A percentile compares a stretch with the other conserved stretches of the same genome.
Conservation (phyloP, 345 rosid genomes). For the Murraya koenigii region DNA sequence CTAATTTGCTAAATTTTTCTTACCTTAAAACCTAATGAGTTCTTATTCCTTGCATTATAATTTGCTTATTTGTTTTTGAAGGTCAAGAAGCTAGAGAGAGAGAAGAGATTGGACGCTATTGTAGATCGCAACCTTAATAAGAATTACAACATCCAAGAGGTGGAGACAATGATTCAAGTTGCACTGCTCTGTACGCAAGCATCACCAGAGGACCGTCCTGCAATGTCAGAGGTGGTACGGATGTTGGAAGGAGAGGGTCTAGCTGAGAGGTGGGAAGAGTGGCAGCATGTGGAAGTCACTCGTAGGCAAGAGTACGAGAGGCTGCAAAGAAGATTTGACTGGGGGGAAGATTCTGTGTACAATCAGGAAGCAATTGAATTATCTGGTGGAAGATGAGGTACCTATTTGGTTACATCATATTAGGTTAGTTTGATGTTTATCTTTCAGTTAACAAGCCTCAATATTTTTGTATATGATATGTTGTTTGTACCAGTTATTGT, state of each 20-base stretch:
- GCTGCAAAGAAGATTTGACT: slow-evolving; percentile 75
- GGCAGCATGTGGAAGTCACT: slow-evolving; percentile 83
- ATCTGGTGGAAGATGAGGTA: slow-evolving; percentile 79
- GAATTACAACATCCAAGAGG: slow-evolving; percentile 57
- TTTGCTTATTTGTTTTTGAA: slow-evolving; percentile 21
- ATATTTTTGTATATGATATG: slow-evolving; percentile 5
- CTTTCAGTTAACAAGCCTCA: background rate
- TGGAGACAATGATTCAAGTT: slow-evolving; percentile 90
- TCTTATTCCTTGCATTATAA: background rate
- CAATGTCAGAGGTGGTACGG: slow-evolving; percentile 90
- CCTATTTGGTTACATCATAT: background rate
- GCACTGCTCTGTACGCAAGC: slow-evolving; percentile 87
- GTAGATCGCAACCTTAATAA: slow-evolving; percentile 72
- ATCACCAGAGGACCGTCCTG: slow-evolving; percentile 83
- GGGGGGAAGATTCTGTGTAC: slow-evolving; percentile 80
- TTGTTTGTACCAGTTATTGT: background rate
- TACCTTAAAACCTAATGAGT: background rate
- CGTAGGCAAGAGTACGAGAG: slow-evolving; percentile 84
- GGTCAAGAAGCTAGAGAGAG: slow-evolving; percentile 97
- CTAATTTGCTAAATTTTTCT: too few relatives aligned
- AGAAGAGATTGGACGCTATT: slow-evolving; percentile 73
- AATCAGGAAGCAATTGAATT: slow-evolving; percentile 84
- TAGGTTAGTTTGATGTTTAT: background rate
- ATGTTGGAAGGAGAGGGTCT: slow-evolving; percentile 98
- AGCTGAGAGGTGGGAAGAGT: slow-evolving; percentile 97